These are phyloP conservation scores for Crucibulum laeve DNA, from an alignment of 768 basidiomycete species.

Conservation along the genomic window DNA sequence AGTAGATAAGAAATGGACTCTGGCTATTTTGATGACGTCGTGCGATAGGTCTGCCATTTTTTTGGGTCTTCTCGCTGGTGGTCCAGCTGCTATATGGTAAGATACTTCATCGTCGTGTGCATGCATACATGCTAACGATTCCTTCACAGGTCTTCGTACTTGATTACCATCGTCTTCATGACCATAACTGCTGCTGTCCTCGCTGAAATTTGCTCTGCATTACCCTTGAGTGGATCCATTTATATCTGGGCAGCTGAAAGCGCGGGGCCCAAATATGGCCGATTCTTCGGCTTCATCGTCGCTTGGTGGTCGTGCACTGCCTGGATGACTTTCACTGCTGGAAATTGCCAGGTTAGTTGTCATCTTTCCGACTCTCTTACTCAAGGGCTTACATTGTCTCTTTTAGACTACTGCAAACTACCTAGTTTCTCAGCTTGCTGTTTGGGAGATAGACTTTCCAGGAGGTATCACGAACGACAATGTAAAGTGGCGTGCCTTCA, in stretches of 20 bases:
- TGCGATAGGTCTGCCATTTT: slow-evolving; percentile 65
- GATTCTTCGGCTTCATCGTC: slow-evolving; percentile 85
- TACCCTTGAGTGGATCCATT: slow-evolving; percentile 86
- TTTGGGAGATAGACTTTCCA: slow-evolving; percentile 80
- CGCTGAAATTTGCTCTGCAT: slow-evolving; percentile 87
- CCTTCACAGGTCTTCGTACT: slow-evolving; percentile 78
- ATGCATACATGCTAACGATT: background rate
- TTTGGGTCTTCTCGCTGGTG: slow-evolving; percentile 79
- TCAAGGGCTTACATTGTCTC: background rate
- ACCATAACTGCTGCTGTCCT: slow-evolving; percentile 81
- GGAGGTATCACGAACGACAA: slow-evolving; percentile 70
- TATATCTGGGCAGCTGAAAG: slow-evolving; percentile 95
- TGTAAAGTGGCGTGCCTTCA: slow-evolving; percentile 80
- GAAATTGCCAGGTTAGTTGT: slow-evolving; percentile 72
- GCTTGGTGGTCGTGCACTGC: slow-evolving; percentile 94
- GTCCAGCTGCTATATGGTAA: slow-evolving; percentile 84
- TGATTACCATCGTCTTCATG: slow-evolving; percentile 84
- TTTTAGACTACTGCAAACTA: slow-evolving; percentile 82
- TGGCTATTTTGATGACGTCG: slow-evolving; percentile 7
- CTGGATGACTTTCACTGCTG: slow-evolving; percentile 94
- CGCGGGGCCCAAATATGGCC: slow-evolving; percentile 80
- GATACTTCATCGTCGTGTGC: background rate
- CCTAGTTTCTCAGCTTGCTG: slow-evolving; percentile 76
- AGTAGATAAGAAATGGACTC: slow-evolving; percentile 1
- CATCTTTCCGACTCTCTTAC: background rate